Evolutionary conservation across 495 filamentous ascomycete species (phyloP), one percentile per base, ranked within the genome.

Genomic region (Xylaria venustula): DNA sequence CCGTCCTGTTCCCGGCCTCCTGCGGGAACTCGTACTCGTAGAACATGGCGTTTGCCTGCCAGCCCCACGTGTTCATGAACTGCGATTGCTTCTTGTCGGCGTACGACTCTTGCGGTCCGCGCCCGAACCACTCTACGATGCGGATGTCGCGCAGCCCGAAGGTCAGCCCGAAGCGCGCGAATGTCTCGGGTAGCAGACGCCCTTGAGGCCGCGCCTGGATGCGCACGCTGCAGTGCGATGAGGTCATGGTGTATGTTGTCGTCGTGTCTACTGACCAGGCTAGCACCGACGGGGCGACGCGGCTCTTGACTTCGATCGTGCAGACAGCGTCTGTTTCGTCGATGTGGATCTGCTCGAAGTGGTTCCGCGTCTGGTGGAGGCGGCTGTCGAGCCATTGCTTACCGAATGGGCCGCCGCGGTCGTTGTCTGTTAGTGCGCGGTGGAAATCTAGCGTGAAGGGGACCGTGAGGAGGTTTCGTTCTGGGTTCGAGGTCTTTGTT

Each of bases 11-110:
- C 0, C 85, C 85, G 26, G 70, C 77, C 40, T 90, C 88, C 67
- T 90, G 88, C 11, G 88, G 88, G 47, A 84, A 84, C 58, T 90
- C 88, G 65, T 89, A 90, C 11, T 78, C 70, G 4, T 78, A 76
- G 46, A 79, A 82, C 22, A 89, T 67, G 2, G 80, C 73, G 25
- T 80, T 77, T 8, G 75, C 64, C 1, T 63, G 26, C 47, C 19
- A 44, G 8, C 75, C 71, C 74, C 81, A 88, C 3, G 77, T 72
- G 7, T 85, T 85, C 4, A 88, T 56, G 19, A 67, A 68, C 63
- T 87, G 85, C 17, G 85, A 78, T 2, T 74, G 64, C 66, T 88
- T 87, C 72, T 79, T 85, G 70, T 90, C 88, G 14, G 73, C 58
- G 63, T 90, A 90, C 7, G 75, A 77, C 67, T 88, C 85, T 0